Conservation (phyloP, 495 filamentous ascomycete species). For the Parmelia sp. region DNA sequence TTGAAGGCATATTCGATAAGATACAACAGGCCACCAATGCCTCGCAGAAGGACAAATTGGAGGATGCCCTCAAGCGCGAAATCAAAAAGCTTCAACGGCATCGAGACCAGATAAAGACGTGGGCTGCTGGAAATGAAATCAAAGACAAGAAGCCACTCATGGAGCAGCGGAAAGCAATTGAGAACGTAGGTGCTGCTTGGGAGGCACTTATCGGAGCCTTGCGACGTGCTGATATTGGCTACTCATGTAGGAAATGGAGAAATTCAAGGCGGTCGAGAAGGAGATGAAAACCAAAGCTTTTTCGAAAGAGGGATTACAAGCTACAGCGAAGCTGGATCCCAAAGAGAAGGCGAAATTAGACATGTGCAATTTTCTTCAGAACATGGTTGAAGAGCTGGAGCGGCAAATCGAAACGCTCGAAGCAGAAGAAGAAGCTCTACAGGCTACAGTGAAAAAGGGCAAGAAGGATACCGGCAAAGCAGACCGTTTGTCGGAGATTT, state of each 20-base stretch:
- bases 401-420: conserved; percentile 87
- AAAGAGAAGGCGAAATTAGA: conserved; percentile 91
- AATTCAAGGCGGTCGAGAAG: conserved; percentile 99
- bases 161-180: conserved; percentile 89
- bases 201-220: conserved; percentile 1
- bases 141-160: conserved; percentile 95
- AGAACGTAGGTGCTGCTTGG: conserved; percentile 60
- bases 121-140: conserved; percentile 94
- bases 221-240: conserved; percentile 19
- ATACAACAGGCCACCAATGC: conserved; percentile 82
- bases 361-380: conserved; percentile 71
- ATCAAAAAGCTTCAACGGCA: conserved; percentile 99
- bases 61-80: conserved; percentile 95
- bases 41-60: conserved; percentile 95
- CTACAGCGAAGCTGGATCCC: conserved; percentile 86
- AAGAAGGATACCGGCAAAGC: conserved; percentile 78
- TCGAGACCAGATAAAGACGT: conserved; percentile 98
- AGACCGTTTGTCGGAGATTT: conserved; percentile 80
- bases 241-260: conserved; percentile 86
- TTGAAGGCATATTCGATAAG: conserved; percentile 93
- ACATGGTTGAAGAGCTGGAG: conserved; percentile 88
- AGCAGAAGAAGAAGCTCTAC: conserved; percentile 80
- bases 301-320: conserved; percentile 91
- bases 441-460: conserved; percentile 86
- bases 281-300: conserved; percentile 99